Conservation (phyloP, 306 rosid genomes). For the Quercus ilex region DNA sequence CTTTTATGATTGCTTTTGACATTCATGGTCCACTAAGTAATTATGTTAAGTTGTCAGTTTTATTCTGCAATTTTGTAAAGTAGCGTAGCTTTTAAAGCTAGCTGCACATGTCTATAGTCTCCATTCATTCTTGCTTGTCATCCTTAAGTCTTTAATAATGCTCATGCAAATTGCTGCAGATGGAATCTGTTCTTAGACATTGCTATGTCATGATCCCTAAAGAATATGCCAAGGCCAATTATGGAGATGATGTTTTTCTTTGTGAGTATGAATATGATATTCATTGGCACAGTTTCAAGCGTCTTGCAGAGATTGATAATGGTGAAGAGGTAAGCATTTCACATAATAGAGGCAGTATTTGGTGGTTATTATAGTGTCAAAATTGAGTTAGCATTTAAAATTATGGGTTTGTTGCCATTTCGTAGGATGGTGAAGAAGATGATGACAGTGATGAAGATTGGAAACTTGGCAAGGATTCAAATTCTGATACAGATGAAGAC, state of each 20-base stretch:
- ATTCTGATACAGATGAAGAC: conserved; percentile 73
- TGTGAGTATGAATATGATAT: conserved; percentile 92
- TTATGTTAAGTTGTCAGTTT: not conserved
- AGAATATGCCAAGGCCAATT: conserved; percentile 62
- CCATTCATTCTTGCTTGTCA: not conserved
- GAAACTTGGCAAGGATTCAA: conserved; percentile 46
- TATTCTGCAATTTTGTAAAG: not conserved
- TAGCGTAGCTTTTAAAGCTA: not conserved
- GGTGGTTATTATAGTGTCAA: not conserved
- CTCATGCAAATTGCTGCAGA: conserved; percentile 42
- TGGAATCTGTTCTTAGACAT: conserved; percentile 79
- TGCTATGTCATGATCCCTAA: conserved; percentile 72
- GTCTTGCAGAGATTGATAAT: conserved; percentile 69
- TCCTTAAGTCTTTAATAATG: conserved; percentile 15
- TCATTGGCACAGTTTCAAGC: conserved; percentile 87
- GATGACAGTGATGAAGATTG: conserved; percentile 78
- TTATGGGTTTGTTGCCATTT: conserved; percentile 19
- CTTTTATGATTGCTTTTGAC: not conserved
- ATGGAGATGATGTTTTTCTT: conserved; percentile 83
- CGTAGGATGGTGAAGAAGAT: conserved; percentile 56
- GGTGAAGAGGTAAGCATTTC: conserved; percentile 48
- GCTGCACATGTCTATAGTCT: not conserved
- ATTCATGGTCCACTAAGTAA: not conserved
- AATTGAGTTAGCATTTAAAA: not conserved
- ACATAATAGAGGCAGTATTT: conserved; percentile 5